Base-by-base conservation (phyloP, 805 yeast genomes). In the Yamadazyma takamatsuzukensis region DNA sequence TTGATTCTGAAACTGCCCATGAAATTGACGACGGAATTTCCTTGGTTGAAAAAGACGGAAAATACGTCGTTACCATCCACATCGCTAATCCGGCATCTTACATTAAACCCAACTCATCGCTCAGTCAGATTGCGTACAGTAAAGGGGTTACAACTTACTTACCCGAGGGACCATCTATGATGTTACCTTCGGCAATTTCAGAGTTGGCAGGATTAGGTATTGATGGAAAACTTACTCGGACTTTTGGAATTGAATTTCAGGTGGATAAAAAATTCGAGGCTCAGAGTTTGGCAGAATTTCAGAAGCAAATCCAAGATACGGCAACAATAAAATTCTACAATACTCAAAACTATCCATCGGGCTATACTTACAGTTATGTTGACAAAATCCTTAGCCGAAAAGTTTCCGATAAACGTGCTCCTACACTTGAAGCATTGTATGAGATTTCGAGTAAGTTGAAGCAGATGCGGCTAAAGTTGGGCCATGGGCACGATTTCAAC, bases 11-110 rank as follows among this genome's bases (percentile, higher is more conserved):
- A 3, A 70, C 69, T 25, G 95, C 97, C 0, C 81, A 82, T 44
- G 97, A 93, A 55, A 83, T 93, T 38, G 98, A 90, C 56, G 98
- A 90, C 57, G 98, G 97, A 29, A 68, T 90, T 17, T 76, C 96
- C 1, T 63, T 90, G 13, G 63, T 62, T 27, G 32, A 50, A 3
- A 47, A 46, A 18, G 41, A 43, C 17, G 32, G 33, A 3, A 49
- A 49, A 10, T 74, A 61, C 44, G 59, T 64, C 7, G 44, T 89
- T 4, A 72, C 80, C 18, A 68, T 87, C 2, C 95, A 83, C 53
- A 76, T 90, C 41, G 97, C 97, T 1, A 88, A 90, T 53, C 97
- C 97, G 0, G 68, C 86, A 0, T 80, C 96, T 0, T 74, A 70
- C 41, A 55, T 85, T 36, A 53, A 50, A 14, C 69, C 70, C 1